Conservation (phyloP, 306 rosid genomes). For the Vachellia collinsii region DNA sequence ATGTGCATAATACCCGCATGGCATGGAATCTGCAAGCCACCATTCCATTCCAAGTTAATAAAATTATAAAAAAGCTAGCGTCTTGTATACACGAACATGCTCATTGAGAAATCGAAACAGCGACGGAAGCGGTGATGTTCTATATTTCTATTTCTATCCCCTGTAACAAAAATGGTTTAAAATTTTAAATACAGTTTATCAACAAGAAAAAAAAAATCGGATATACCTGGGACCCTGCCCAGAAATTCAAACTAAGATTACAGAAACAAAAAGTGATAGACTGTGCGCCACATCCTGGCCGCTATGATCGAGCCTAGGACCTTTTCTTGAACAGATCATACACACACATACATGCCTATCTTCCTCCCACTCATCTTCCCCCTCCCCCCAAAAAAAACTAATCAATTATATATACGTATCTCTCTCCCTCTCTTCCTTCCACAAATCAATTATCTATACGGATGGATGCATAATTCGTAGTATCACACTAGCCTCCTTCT, state of each 20-base stretch:
- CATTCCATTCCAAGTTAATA: no score
- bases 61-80: no score
- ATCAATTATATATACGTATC: no score
- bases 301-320: neutral
- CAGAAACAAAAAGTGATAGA: neutral
- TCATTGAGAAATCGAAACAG: no score
- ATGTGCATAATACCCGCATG: no score
- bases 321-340: neutral
- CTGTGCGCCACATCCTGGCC: no score
- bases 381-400: no score
- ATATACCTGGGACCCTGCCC: neutral
- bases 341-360: neutral
- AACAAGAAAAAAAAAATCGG: neutral
- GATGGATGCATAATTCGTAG: neutral
- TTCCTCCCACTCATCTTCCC: no score
- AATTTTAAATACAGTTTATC: no score
- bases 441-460: neutral
- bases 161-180: neutral
- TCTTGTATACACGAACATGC: no score
- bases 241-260: neutral
- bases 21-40: no score
- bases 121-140: neutral
- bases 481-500: slow-evolving; percentile 40
- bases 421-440: neutral
- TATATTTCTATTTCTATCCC: no score